phyloP scores from a whole-genome alignment of 768 basidiomycete genomes.

The Hortiboletus flavorubellus region DNA sequence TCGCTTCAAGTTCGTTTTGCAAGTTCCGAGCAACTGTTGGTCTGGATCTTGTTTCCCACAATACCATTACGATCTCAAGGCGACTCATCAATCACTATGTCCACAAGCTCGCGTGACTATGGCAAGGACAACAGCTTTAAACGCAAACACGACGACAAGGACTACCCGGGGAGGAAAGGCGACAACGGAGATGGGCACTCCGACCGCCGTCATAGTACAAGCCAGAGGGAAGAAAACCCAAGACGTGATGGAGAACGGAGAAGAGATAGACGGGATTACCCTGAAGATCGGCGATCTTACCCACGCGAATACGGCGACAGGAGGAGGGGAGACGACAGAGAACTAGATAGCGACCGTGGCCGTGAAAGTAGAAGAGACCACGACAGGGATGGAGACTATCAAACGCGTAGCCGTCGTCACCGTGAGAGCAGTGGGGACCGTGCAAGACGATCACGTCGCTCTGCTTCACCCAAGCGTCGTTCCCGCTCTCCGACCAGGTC shows the following conservation, averaged over 20 bases:
- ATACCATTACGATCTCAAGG: background rate
- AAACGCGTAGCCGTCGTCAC: conserved; percentile 24
- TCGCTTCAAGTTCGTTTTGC: background rate
- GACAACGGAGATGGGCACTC: conserved; percentile 7
- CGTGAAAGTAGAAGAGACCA: conserved; percentile 15
- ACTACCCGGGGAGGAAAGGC: conserved; percentile 9
- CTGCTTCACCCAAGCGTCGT: conserved; percentile 49
- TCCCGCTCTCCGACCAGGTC: conserved; percentile 44
- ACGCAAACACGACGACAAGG: conserved; percentile 14
- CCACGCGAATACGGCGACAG: conserved; percentile 21
- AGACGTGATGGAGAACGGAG: conserved; percentile 23
- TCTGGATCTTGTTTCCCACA: conserved; percentile 19
- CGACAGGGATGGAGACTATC: conserved; percentile 40
- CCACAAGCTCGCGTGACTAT: conserved; percentile 14
- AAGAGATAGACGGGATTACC: conserved; percentile 15
- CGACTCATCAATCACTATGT: conserved; percentile 10
- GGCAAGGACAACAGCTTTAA: conserved; percentile 8
- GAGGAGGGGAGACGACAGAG: conserved; percentile 13
- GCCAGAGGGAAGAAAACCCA: conserved; percentile 13
- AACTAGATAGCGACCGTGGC: conserved; percentile 5
- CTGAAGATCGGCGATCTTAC: conserved; percentile 17
- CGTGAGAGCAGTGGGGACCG: conserved; percentile 29
- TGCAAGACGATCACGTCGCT: conserved; percentile 43
- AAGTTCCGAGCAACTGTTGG: background rate
- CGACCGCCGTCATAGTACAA: conserved; percentile 15